These are phyloP conservation scores for Fusarium veterinarium DNA, from an alignment of 2,329 filamentous ascomycete genomes.

Conservation along the genomic window DNA sequence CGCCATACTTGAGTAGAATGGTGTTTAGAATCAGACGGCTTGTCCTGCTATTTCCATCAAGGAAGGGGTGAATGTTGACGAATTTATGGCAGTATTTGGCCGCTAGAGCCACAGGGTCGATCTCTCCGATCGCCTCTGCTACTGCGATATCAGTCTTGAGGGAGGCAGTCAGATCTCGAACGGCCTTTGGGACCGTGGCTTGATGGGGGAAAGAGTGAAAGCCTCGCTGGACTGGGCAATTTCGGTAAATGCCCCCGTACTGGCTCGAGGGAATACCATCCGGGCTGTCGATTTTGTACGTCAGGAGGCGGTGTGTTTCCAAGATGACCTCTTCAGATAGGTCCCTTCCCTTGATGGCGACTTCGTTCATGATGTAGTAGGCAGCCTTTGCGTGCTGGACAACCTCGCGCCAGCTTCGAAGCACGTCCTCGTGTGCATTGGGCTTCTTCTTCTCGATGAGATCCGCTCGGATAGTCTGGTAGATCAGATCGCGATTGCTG, in stretches of 20 bases:
- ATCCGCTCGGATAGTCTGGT: too few species aligned
- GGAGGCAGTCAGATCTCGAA: constrained; percentile 31
- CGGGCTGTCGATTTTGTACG: fast-evolving
- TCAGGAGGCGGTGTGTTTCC: not conserved
- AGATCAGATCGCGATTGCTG: fast-evolving
- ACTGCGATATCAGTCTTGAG: constrained; percentile 35
- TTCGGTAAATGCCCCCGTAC: fast-evolving
- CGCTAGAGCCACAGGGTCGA: constrained; percentile 45
- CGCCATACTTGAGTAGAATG: constrained; percentile 43
- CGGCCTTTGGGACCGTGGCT: not conserved
- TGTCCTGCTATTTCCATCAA: constrained; percentile 50
- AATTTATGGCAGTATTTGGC: constrained; percentile 47
- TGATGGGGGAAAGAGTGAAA: not conserved
- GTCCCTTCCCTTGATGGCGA: not conserved
- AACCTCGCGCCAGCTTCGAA: fast-evolving
- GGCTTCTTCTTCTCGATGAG: too few species aligned
- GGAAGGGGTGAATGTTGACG: constrained; percentile 51
- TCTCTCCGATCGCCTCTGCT: not conserved
- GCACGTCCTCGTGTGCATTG: not conserved
- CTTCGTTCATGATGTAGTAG: fast-evolving
- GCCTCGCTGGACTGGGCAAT: not conserved
- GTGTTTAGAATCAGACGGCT: constrained; percentile 49
- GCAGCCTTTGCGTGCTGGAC: fast-evolving
- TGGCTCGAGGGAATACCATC: fast-evolving
- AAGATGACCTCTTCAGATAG: not conserved